These are phyloP conservation scores for Sporopachydermia quercuum DNA, from an alignment of 805 yeast genomes.

Conservation along the genomic window DNA sequence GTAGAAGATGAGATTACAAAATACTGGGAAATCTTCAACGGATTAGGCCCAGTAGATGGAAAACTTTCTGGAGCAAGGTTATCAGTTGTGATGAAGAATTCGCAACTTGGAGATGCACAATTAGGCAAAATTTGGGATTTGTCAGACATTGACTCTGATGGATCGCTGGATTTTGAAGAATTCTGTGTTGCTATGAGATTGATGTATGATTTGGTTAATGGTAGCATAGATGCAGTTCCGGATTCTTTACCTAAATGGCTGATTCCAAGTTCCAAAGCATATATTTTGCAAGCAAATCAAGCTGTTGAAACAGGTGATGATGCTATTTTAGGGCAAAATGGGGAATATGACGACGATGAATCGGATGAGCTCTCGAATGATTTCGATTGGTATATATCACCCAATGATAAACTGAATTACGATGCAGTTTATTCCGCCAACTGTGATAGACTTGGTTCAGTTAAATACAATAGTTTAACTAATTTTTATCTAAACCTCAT, in stretches of 20 bases:
- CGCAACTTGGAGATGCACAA: conserved; percentile 65
- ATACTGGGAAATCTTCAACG: conserved; percentile 95
- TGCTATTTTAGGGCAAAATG: conserved; percentile 9
- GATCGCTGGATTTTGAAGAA: conserved; percentile 88
- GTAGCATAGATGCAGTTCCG: conserved; percentile 48
- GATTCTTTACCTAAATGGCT: conserved; percentile 76
- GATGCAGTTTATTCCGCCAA: conserved; percentile 63
- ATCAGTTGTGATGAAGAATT: conserved; percentile 74
- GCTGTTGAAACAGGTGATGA: conserved; percentile 32
- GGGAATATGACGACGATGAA: conserved; percentile 36
- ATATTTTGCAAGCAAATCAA: conserved; percentile 68
- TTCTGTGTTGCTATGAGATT: conserved; percentile 95
- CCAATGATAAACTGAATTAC: conserved; percentile 66
- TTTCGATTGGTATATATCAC: conserved; percentile 95
- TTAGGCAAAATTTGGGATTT: conserved; percentile 80
- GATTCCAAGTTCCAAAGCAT: conserved; percentile 79
- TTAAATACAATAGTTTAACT: conserved; percentile 55
- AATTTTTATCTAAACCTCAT: conserved; percentile 53
- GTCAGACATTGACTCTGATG: conserved; percentile 88
- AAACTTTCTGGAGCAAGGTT: conserved; percentile 77
- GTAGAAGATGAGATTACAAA: conserved; percentile 94
- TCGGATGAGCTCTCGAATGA: conserved; percentile 50
- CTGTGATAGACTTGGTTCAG: conserved; percentile 66
- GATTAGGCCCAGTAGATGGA: conserved; percentile 69
- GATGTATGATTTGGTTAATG: conserved; percentile 81